These are phyloP conservation scores for Hibiscus tridactylites DNA, from an alignment of 345 rosid species.

Conservation along the genomic window DNA sequence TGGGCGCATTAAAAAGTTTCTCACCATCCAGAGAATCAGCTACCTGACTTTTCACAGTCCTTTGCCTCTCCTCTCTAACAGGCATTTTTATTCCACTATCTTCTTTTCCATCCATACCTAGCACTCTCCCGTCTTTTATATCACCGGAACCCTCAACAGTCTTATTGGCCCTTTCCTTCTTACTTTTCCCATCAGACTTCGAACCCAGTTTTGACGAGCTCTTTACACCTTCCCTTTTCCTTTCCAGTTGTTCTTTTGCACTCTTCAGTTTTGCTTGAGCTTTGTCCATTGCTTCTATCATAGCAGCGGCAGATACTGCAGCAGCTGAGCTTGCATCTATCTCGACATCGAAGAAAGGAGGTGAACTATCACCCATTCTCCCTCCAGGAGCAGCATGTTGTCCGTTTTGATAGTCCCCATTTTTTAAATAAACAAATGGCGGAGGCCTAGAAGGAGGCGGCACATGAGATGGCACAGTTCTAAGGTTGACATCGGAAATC, in stretches of 20 bases:
- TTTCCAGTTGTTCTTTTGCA: constrained; percentile 66
- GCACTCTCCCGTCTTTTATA: constrained; percentile 15
- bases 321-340: constrained; percentile 83
- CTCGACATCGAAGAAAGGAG: constrained; percentile 85
- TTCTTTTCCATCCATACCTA: constrained; percentile 15
- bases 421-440: constrained; percentile 36
- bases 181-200: constrained; percentile 25
- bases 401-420: constrained; percentile 30
- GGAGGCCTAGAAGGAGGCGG: constrained; percentile 91
- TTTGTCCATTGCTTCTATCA: constrained; percentile 69
- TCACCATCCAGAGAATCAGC: constrained; percentile 22
- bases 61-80: constrained; percentile 24
- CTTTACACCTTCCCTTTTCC: constrained; percentile 46
- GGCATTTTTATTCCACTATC: constrained; percentile 20
- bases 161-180: constrained; percentile 25
- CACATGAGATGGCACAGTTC: constrained; percentile 64
- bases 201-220: constrained; percentile 24
- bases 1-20: constrained; percentile 13
- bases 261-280: constrained; percentile 65
- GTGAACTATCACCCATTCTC: constrained; percentile 42
- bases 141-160: constrained; percentile 6
- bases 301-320: constrained; percentile 61
- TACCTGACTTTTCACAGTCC: constrained; percentile 11
- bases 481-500: constrained; percentile 68
- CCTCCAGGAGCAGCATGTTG: constrained; percentile 16